These are phyloP conservation scores for Rhodomyrtus tomentosa DNA, from an alignment of 345 rosid species.

Conservation along the genomic window DNA sequence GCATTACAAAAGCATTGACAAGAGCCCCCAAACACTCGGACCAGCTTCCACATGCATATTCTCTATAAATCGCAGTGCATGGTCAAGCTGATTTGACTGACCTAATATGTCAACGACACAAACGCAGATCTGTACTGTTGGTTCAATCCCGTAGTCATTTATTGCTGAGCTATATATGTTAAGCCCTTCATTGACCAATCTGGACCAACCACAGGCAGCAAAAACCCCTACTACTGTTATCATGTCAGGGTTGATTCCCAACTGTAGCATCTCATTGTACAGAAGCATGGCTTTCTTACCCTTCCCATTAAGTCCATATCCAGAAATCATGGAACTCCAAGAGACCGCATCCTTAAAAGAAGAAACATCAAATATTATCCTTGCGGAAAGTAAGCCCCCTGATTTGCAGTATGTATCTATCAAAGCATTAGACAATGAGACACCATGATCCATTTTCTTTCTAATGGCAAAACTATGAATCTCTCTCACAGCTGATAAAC, in stretches of 20 bases:
- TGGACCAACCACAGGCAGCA: constrained; percentile 52
- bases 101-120: constrained; percentile 60
- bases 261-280: constrained; percentile 37
- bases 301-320: constrained; percentile 60
- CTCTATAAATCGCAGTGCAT: constrained; percentile 38
- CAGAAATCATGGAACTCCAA: constrained; percentile 65
- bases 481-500: constrained; percentile 38
- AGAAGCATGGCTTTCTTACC: constrained; percentile 45
- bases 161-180: constrained; percentile 20
- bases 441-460: constrained; percentile 17
- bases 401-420: constrained; percentile 55
- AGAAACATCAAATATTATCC: constrained; percentile 28
- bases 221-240: constrained; percentile 47
- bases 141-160: constrained; percentile 28
- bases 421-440: constrained; percentile 45
- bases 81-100: constrained; percentile 41
- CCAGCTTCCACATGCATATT: constrained; percentile 47
- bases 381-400: constrained; percentile 45
- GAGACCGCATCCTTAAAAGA: constrained; percentile 40
- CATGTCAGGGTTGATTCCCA: constrained; percentile 37
- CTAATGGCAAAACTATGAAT: constrained; percentile 53
- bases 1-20: constrained; percentile 42
- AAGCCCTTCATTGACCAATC: constrained; percentile 46
- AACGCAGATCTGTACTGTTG: constrained; percentile 49
- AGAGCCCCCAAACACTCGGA: constrained; percentile 67